Evolutionary conservation across 108 stramenopile genomes (phyloP), one percentile per base, ranked within the genome.

Genomic region (Nitzschia inconspicua): DNA sequence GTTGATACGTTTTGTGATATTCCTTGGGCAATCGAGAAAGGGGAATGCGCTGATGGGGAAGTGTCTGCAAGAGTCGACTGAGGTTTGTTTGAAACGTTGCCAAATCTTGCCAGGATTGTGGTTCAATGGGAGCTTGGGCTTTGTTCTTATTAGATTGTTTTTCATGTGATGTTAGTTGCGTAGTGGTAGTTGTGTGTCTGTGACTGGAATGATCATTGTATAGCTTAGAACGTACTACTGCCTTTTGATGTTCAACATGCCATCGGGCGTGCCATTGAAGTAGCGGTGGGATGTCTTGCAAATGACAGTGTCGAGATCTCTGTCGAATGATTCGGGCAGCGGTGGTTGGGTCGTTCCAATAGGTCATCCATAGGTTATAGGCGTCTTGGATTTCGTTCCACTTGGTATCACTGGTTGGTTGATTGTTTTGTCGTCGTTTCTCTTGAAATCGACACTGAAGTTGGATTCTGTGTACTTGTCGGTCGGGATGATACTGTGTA

Each of bases 1-100:
- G n/a, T n/a, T 39, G 46, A 20, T 28, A 52, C 18, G 59, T 67
- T 44, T 66, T 67, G 47, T 61, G 1, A 43, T 66, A 67, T 55
- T 73, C 60, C 31, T 67, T 67, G 18, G 65, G 65, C 9, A 66
- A 41, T 35, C 66, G 72, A 8, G 65, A 42, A 5, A 66, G 32
- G 11, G 59, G 19, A 4, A 66, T 23, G 35, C 37, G 25, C 8
- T 2, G 8, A 0, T 54, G 4, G 1, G 42, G 43, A 44, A 52
- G 34, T 4, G 55, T 61, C 24, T 14, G 34, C 18, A 62, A 27
- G 0, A 62, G 44, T 18, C 60, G 58, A 9, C n/a, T n/a, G n/a
- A n/a, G 37, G 37, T 39, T 39, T 39, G 9, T 39, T 13, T 13
- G 10, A 11, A 11, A 11, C 13, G 9, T 13, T 39, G 37, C 37